Percentiles rank a stretch among this genome's conserved stretches.
phyloP scores from a whole-genome alignment of 768 basidiomycete species.

The Russula sp. region DNA sequence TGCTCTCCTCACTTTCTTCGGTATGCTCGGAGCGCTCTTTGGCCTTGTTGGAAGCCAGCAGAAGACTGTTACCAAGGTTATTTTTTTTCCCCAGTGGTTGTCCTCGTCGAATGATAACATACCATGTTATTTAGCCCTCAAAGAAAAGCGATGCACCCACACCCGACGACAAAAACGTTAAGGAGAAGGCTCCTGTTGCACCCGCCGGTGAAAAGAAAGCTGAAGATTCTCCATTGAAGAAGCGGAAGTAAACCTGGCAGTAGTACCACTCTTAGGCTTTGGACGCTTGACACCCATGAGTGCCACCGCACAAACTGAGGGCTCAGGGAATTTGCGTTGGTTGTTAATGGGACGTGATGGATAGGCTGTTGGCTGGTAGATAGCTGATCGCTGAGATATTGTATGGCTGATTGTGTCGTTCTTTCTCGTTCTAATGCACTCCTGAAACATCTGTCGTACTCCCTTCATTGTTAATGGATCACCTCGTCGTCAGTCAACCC shows the following conservation, averaged over 20 bases:
- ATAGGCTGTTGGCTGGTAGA: background rate
- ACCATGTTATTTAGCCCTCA: conserved; percentile 38
- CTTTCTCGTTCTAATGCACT: conserved; percentile 6
- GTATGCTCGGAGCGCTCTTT: conserved; percentile 74
- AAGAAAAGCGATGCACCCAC: conserved; percentile 72
- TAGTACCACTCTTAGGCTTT: background rate
- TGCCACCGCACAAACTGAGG: background rate
- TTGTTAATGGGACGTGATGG: conserved; percentile 4
- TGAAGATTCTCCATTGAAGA: conserved; percentile 61
- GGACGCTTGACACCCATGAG: background rate
- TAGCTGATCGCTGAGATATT: conserved; percentile 6
- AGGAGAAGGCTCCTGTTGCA: conserved; percentile 61
- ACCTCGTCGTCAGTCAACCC: background rate
- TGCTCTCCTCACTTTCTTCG: conserved; percentile 71
- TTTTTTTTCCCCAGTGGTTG: conserved; percentile 13
- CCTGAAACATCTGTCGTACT: background rate
- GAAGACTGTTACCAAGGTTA: conserved; percentile 66
- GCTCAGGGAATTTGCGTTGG: conserved; percentile 4
- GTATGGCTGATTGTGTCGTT: conserved; percentile 13
- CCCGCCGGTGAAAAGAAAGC: conserved; percentile 69
- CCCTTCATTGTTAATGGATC: background rate
- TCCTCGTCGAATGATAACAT: background rate
- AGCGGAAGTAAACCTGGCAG: conserved; percentile 51
- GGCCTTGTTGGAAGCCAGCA: conserved; percentile 69
- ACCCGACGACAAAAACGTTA: conserved; percentile 53